A percentile compares a stretch with the other conserved stretches of the same genome.
phyloP scores from a whole-genome alignment of 2,329 filamentous ascomycete genomes.

The Helotiales sp. region DNA sequence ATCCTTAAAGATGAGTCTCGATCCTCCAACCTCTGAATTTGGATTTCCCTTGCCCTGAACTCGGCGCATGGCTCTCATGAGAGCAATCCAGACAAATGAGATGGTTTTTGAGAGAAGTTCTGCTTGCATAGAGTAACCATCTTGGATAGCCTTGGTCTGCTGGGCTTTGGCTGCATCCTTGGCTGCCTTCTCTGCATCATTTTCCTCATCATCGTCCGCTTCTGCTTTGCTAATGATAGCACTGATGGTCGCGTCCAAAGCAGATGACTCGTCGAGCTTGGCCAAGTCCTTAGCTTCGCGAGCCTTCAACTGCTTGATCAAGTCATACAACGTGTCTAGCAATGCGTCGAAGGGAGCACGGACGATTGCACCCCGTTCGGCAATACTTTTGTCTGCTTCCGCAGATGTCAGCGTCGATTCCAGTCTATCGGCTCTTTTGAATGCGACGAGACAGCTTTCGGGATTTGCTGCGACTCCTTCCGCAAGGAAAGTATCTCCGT shows the following conservation, averaged over 20 bases:
- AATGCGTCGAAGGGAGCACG: constrained; percentile 81
- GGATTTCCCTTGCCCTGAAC: constrained; percentile 79
- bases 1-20: constrained; percentile 86
- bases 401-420: constrained; percentile 76
- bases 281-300: constrained; percentile 59
- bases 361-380: constrained; percentile 62
- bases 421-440: constrained; percentile 85
- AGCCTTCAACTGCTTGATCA: constrained; percentile 72
- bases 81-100: constrained; percentile 90
- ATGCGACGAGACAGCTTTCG: constrained; percentile 85
- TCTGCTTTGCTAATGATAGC: constrained; percentile 49
- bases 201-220: constrained; percentile 45
- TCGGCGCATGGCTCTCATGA: constrained; percentile 91
- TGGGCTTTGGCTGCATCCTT: constrained; percentile 50
- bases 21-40: constrained; percentile 50
- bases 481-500: constrained; percentile 68
- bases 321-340: constrained; percentile 82
- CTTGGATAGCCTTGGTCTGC: constrained; percentile 60
- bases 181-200: constrained; percentile 38
- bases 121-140: constrained; percentile 71
- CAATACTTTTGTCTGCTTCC: constrained; percentile 69
- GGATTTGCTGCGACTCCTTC: constrained; percentile 88
- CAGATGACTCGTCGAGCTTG: constrained; percentile 52
- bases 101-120: constrained; percentile 80
- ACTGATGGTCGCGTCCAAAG: constrained; percentile 34